Conservation (phyloP, 345 rosid genomes). For the Citrus glauca region DNA sequence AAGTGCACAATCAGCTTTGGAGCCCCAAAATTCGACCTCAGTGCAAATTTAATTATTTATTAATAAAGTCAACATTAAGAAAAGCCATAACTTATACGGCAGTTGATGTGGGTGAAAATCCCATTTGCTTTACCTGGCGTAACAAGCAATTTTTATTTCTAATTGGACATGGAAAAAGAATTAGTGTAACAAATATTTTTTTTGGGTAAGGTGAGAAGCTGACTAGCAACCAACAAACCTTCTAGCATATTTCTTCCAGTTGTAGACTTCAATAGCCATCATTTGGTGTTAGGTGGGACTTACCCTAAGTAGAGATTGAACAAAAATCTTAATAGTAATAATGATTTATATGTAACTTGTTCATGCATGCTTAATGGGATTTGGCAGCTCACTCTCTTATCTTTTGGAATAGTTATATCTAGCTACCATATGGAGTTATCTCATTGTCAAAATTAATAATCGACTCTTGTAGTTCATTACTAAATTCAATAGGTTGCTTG, state of each 20-base stretch:
- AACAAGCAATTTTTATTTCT: background rate
- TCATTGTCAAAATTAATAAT: background rate
- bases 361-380: background rate
- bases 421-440: background rate
- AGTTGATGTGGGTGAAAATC: background rate
- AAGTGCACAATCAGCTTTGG: background rate
- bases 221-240: slow-evolving; percentile 17
- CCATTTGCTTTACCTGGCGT: background rate
- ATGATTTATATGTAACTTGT: background rate
- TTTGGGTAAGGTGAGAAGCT: slow-evolving; percentile 20
- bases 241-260: slow-evolving; percentile 5
- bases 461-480: background rate
- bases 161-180: background rate
- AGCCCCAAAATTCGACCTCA: background rate
- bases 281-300: slow-evolving; percentile 5
- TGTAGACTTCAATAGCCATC: background rate
- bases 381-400: background rate
- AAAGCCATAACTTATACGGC: background rate
- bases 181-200: background rate
- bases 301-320: slow-evolving; percentile 2
- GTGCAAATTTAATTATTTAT: too few species aligned
- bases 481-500: background rate
- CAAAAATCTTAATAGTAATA: background rate
- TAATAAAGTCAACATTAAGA: too few species aligned
- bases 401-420: background rate